A percentile compares a stretch with the other conserved stretches of the same genome.
Evolutionary conservation across 2,329 filamentous ascomycete genomes (phyloP).

Genomic region (Pseudogymnoascus sp.): DNA sequence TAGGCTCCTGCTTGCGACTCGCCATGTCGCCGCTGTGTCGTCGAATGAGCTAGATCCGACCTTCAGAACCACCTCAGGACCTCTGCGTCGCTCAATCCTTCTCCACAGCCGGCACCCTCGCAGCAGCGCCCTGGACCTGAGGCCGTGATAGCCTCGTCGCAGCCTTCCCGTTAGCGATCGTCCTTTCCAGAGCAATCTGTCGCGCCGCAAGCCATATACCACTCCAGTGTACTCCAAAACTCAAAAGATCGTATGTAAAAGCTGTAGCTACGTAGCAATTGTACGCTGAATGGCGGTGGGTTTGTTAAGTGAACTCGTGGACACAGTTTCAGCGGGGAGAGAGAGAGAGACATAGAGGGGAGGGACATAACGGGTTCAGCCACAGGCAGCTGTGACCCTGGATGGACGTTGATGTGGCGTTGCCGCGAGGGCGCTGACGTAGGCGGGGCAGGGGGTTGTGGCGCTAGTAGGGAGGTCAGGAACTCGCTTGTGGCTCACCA

Average conservation of each 20-base stretch:
- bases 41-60: not conserved
- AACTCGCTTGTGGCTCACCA: not conserved
- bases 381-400: conserved; percentile 9
- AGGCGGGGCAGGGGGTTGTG: not conserved
- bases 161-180: not conserved
- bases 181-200: not conserved
- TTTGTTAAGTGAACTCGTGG: not conserved
- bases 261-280: not conserved
- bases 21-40: not conserved
- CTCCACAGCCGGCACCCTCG: too few relatives aligned
- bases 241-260: not conserved
- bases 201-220: not conserved
- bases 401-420: not conserved
- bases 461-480: not conserved
- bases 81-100: not conserved
- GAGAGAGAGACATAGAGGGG: not conserved
- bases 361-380: not conserved
- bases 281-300: not conserved
- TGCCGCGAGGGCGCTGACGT: conserved; percentile 7
- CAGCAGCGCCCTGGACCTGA: not conserved
- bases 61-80: not conserved
- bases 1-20: not conserved
- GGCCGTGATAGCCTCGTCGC: not conserved
- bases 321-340: not conserved
- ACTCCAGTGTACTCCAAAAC: not conserved